These are phyloP conservation scores for Termitomyces sp. DNA, from an alignment of 768 basidiomycete genomes.

Conservation along the genomic window DNA sequence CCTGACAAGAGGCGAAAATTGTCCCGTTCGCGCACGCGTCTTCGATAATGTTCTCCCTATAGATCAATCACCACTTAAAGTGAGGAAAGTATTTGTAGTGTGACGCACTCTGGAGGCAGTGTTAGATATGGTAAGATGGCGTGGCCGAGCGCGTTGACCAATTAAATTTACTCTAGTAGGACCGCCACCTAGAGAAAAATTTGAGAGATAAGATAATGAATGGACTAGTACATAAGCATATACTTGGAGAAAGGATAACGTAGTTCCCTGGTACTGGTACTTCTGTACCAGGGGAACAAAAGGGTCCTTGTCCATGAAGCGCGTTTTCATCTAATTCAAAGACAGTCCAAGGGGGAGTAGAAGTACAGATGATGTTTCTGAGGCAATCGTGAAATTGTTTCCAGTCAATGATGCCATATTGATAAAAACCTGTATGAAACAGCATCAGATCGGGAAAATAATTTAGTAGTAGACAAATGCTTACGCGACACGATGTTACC, in stretches of 20 bases:
- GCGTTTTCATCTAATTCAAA: neutral
- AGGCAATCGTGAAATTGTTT: neutral
- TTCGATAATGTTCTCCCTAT: neutral
- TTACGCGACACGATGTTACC: no score
- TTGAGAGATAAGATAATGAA: neutral
- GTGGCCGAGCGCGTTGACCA: neutral
- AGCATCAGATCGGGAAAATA: no score
- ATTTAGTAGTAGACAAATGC: no score
- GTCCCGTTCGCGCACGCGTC: neutral
- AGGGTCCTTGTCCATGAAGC: no score
- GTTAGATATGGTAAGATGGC: neutral
- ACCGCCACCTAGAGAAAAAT: neutral
- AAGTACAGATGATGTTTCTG: neutral
- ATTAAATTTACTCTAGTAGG: neutral
- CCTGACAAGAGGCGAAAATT: neutral
- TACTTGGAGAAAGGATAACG: neutral
- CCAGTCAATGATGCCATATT: neutral
- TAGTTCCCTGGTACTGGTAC: no score
- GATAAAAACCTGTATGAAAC: no score
- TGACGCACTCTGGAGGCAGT: neutral
- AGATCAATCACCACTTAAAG: neutral
- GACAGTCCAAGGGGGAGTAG: neutral
- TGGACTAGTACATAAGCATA: neutral
- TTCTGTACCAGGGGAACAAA: no score
- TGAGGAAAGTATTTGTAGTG: neutral